Evolutionary conservation across 768 basidiomycete species (phyloP).

Genomic region (Hygrocybe punicea): DNA sequence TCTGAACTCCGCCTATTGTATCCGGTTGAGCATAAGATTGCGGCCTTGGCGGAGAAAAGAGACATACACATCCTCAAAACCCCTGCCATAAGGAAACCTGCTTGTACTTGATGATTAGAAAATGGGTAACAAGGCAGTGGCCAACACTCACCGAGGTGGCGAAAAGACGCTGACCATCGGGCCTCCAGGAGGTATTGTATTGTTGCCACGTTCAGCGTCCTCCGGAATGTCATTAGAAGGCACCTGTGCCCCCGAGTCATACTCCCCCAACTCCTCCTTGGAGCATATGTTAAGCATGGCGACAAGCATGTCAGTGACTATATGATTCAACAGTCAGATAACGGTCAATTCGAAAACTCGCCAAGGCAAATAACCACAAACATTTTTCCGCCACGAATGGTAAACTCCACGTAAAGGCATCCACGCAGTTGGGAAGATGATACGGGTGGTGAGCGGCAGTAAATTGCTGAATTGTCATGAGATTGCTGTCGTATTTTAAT

Average conservation of each 20-base stretch:
- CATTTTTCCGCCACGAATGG: constrained; percentile 99
- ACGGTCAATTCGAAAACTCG: background rate
- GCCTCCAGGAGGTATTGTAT: constrained; percentile 97
- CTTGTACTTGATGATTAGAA: constrained; percentile 54
- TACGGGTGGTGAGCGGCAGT: constrained; percentile 95
- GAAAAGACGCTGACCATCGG: constrained; percentile 96
- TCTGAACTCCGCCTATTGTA: constrained; percentile 86
- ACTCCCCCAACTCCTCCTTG: constrained; percentile 93
- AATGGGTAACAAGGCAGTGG: background rate
- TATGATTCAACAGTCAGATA: background rate
- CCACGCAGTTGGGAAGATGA: constrained; percentile 99
- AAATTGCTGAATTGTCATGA: constrained; percentile 98
- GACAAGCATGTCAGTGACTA: constrained; percentile 98
- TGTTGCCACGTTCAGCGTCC: constrained; percentile 80
- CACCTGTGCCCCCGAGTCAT: constrained; percentile 58
- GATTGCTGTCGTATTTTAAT: constrained; percentile 98
- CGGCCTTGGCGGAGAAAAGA: background rate
- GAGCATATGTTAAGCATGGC: constrained; percentile 94
- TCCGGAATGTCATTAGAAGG: constrained; percentile 42
- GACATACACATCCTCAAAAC: constrained; percentile 94
- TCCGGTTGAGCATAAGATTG: background rate
- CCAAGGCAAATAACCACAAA: constrained; percentile 26
- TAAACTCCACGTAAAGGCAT: constrained; percentile 97
- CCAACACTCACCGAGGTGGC: constrained; percentile 70
- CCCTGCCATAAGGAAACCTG: constrained; percentile 77